Base-by-base conservation (phyloP, 495 filamentous ascomycete species). In the Aspergillus funiculosus region DNA sequence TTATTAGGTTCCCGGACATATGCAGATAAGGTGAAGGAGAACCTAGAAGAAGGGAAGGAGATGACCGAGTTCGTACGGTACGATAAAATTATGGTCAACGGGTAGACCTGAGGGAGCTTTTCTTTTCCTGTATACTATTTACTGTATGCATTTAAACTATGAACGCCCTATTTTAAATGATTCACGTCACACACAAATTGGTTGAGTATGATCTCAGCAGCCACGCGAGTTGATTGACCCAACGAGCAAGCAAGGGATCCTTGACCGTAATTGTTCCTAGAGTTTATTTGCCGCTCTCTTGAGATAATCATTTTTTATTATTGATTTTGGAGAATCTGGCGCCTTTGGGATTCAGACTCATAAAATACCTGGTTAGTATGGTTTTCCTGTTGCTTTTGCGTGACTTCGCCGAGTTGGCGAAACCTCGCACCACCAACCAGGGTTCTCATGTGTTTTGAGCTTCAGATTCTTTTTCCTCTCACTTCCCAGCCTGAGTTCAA, bases 111-210 rank as follows among this genome's bases (percentile, higher is more conserved):
- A 15, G 27, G 5, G n/a, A 20, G 5, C 13, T 15, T 21, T 26
- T 27, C 11, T 22, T 14, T 20, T 10, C 39, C 21, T 46, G 43
- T 44, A 46, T 28, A 46, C 18, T 28, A 46, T n/a, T n/a, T n/a
- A n/a, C n/a, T 18, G 11, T 22, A 39, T 13, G 21, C 31, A 37
- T 25, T 20, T 37, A 35, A 35, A 14, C 9, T 17, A 7, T 15
- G 5, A 10, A 9, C 10, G 35, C 9, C 1, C n/a, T 21, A n/a
- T n/a, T n/a, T n/a, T n/a, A n/a, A n/a, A 21, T 30, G 34, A 10
- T 31, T 30, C 1, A 20, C 22, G 39, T 43, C 17, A 22, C 11
- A 38, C 26, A 0, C 26, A 27, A 25, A 27, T 21, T n/a, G 14
- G 4, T 37, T n/a, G 28, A 28, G 27, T 44, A 32, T 30, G 51